Evolutionary conservation across 176 grass and related monocot species (phyloP).

Genomic region (Triticum timopheevii): DNA sequence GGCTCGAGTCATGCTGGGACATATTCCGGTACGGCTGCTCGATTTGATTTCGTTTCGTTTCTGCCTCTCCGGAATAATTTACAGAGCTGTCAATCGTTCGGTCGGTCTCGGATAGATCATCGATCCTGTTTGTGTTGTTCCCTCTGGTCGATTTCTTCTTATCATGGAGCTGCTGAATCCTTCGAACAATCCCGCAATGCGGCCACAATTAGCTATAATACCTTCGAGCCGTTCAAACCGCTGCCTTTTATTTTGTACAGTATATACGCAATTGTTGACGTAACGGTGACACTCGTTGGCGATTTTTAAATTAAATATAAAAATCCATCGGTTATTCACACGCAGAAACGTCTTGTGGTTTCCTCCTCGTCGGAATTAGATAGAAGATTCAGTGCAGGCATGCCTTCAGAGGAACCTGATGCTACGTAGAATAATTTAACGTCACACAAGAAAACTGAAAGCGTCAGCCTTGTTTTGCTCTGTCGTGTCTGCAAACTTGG

Average conservation of each 20-base stretch:
- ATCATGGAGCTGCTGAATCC: background rate
- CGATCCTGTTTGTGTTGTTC: slow-evolving; percentile 2
- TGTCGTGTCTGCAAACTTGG: background rate
- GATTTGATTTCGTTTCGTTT: background rate
- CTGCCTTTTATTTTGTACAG: slow-evolving; percentile 32
- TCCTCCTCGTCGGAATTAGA: slow-evolving; percentile 33
- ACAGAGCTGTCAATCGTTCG: background rate
- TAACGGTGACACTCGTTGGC: slow-evolving; percentile 41
- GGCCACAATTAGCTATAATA: background rate
- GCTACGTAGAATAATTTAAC: background rate
- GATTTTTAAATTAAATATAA: slow-evolving; percentile 81
- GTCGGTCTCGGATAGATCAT: background rate
- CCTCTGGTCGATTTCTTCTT: background rate
- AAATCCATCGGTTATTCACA: slow-evolving; percentile 35
- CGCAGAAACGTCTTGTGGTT: background rate
- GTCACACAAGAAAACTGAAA: background rate
- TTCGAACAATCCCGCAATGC: background rate
- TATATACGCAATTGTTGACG: slow-evolving; percentile 54
- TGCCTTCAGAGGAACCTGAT: slow-evolving; percentile 18
- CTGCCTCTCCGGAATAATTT: background rate
- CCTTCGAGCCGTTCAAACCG: slow-evolving; percentile 42
- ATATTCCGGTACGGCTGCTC: slow-evolving; percentile 66
- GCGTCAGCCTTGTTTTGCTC: background rate
- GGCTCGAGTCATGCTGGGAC: slow-evolving; percentile 86
- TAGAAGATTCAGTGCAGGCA: slow-evolving; percentile 45